These are phyloP conservation scores for Entelexis paramagnoliae DNA, from an alignment of 1,139 yeast species.

Conservation along the genomic window DNA sequence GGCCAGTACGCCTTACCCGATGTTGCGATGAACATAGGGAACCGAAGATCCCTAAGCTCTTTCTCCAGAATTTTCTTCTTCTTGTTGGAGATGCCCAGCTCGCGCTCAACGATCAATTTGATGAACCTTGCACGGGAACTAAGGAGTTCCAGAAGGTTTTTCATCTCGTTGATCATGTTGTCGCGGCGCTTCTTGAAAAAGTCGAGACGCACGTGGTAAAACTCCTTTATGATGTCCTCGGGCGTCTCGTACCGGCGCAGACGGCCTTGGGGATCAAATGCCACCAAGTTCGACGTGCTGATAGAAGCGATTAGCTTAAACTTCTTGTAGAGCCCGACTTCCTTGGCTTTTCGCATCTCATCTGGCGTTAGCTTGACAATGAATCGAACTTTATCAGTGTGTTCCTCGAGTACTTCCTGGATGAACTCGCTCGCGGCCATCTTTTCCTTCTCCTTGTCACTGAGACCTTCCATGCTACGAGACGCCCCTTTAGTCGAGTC, in stretches of 20 bases:
- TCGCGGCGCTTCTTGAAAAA: constrained; percentile 89
- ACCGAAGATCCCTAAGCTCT: constrained; percentile 52
- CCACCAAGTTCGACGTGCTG: constrained; percentile 81
- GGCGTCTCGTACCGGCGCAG: constrained; percentile 71
- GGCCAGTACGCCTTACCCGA: constrained; percentile 47
- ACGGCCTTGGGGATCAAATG: constrained; percentile 86
- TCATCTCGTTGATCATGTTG: constrained; percentile 54
- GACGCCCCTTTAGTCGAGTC: constrained; percentile 41
- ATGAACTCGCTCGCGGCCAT: constrained; percentile 60
- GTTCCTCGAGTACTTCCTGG: constrained; percentile 92
- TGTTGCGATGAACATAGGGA: constrained; percentile 60
- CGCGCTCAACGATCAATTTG: constrained; percentile 72
- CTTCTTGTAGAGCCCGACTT: constrained; percentile 68
- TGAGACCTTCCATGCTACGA: constrained; percentile 17
- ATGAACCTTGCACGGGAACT: constrained; percentile 85
- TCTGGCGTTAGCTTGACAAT: constrained; percentile 61
- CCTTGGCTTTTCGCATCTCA: constrained; percentile 71
- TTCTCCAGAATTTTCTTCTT: constrained; percentile 55
- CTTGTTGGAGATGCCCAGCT: constrained; percentile 62
- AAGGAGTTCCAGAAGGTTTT: constrained; percentile 63
- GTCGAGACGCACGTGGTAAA: constrained; percentile 76
- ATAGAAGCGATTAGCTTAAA: constrained; percentile 66
- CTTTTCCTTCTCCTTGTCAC: constrained; percentile 27
- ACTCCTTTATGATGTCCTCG: constrained; percentile 71
- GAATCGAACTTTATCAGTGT: constrained; percentile 69